Evolutionary conservation across 176 grass and related monocot species (phyloP), one percentile per base, ranked within the genome.

Genomic region (Oryza nivara): DNA sequence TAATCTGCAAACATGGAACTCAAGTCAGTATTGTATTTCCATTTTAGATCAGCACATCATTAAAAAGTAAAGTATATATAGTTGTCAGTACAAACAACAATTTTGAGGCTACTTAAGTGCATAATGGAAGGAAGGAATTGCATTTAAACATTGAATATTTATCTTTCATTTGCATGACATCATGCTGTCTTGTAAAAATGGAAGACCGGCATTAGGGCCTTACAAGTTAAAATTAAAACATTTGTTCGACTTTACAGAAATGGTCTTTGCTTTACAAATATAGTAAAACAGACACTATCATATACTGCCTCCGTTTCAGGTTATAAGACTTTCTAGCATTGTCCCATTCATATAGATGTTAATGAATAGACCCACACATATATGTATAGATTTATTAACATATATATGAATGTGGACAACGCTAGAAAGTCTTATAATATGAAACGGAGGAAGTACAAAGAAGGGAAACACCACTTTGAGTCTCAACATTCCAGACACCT

Each of bases 401-500:
- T 28, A 0, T 28, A 28, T 28, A 28, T 28, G 28, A 28, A 28
- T 28, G 28, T 28, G 28, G 28, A 28, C 28, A 28, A 28, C 2
- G 28, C 28, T 28, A 28, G 28, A 28, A 28, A 28, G 28, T 28
- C 28, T 28, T 28, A 28, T 28, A 28, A 28, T 28, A 28, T 28
- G 28, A 28, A 28, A 28, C 28, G 28, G 28, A 28, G 28, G 28
- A 28, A 28, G 28, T 28, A 69, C 35, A 7, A 67, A 66, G 28
- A 67, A 66, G 28, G 54, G 4, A 78, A 51, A 17, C 67, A 77
- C 4, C 32, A 72, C 61, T 20, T 58, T 1, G 20, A 58, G 54
- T 7, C 54, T 88, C 67, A 85, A 61, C 7, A 88, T 67, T 73
- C 68, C 3, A 98, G 89, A 36, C 74, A 85, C 69, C 73, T 89